Evolutionary conservation across 140 eudicot genomes (phyloP).

Genomic region (Stevia rebaudiana): DNA sequence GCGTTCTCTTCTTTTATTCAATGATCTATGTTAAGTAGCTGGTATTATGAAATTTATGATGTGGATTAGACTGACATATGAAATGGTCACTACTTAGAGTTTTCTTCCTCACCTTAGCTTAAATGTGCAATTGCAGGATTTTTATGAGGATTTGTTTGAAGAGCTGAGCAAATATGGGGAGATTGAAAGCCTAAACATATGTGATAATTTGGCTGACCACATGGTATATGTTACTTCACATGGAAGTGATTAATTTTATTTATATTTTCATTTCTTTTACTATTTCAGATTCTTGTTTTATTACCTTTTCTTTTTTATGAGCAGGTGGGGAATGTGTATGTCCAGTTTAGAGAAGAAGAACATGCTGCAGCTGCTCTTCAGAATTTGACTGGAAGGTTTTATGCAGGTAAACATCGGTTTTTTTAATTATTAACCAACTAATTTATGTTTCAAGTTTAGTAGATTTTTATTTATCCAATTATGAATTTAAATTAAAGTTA

Average conservation of each 20-base stretch:
- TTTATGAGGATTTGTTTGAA: constrained; percentile 87
- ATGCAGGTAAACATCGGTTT: constrained; percentile 58
- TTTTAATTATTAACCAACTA: no score
- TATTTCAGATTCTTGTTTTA: not conserved
- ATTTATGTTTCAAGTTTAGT: not conserved
- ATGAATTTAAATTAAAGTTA: not conserved
- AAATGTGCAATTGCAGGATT: constrained; percentile 50
- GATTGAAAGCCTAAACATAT: constrained; percentile 87
- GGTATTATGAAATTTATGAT: not conserved
- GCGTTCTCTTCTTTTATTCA: not conserved
- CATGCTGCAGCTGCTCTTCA: constrained; percentile 84
- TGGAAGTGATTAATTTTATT: not conserved
- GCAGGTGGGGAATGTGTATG: constrained; percentile 96
- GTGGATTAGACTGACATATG: not conserved
- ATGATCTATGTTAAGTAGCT: not conserved
- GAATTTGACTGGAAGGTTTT: constrained; percentile 83
- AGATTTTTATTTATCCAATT: not conserved
- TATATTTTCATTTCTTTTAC: no score
- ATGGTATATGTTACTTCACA: constrained; percentile 42
- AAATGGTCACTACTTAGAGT: not conserved
- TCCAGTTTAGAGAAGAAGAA: constrained; percentile 97
- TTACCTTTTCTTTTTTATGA: not conserved
- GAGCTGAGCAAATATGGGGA: constrained; percentile 98
- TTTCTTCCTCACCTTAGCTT: not conserved
- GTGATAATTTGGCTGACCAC: constrained; percentile 98